phyloP scores from a whole-genome alignment of 164 flowering plant species.

The Vitis labrusca region DNA sequence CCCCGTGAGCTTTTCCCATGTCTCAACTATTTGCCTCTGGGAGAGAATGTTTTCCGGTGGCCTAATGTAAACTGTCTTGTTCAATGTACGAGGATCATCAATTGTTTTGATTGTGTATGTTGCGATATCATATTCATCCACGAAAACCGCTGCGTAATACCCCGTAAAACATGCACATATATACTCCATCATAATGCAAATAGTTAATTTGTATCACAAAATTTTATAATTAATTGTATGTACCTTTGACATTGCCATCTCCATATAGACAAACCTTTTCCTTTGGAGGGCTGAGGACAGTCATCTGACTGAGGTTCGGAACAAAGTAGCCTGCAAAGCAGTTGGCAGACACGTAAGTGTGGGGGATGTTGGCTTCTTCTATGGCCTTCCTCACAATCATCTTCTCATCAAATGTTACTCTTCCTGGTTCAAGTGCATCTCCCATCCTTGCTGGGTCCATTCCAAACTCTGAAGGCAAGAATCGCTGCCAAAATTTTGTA shows the following conservation, averaged over 20 bases:
- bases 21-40: not conserved
- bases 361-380: slow-evolving; percentile 9
- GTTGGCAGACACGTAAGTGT: slow-evolving; percentile 15
- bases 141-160: slow-evolving; percentile 31
- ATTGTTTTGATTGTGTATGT: no score
- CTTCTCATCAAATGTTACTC: slow-evolving; percentile 39
- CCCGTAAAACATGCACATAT: not conserved
- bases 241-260: slow-evolving; percentile 11
- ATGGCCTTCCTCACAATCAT: slow-evolving; percentile 27
- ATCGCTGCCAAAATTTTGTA: slow-evolving; percentile 19
- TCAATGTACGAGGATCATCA: no score
- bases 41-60: no score
- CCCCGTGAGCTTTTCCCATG: no score
- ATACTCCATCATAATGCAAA: no score
- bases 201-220: not conserved
- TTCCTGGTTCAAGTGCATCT: slow-evolving; percentile 39
- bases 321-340: slow-evolving; percentile 36
- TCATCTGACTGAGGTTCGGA: slow-evolving; percentile 28
- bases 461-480: slow-evolving; percentile 47
- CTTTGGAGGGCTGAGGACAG: slow-evolving; percentile 26
- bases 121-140: no score
- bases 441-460: slow-evolving; percentile 37
- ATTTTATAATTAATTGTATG: not conserved
- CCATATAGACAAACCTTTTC: slow-evolving; percentile 1
- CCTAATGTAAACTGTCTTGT: no score